Evolutionary conservation across 2,329 filamentous ascomycete species (phyloP).

Genomic region (Epichloe gansuensis): DNA sequence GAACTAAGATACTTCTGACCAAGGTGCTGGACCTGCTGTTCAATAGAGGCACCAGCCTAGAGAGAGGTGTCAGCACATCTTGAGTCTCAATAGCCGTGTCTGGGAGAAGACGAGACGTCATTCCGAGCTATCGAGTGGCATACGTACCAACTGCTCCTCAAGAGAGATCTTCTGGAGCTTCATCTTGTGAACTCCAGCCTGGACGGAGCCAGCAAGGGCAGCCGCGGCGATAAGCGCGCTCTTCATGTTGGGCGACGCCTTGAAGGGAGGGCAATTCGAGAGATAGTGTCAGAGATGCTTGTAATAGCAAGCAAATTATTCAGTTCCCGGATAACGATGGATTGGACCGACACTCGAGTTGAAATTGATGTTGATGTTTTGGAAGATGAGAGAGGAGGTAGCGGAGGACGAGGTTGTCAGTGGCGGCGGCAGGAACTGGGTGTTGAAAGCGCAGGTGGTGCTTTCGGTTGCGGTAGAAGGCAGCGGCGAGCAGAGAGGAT

Average conservation of each 20-base stretch:
- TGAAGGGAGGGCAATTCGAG: background rate
- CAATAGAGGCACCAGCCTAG: constrained; percentile 65
- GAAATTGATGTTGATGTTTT: background rate
- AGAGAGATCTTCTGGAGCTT: constrained; percentile 95
- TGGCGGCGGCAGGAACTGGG: background rate
- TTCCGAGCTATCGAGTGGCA: background rate
- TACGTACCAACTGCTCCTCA: constrained; percentile 76
- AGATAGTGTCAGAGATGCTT: background rate
- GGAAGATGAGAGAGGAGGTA: background rate
- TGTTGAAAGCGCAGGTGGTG: too few species aligned
- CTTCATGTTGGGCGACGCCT: constrained; percentile 58
- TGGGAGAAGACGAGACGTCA: background rate
- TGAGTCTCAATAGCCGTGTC: background rate
- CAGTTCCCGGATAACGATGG: background rate
- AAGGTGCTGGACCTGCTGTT: constrained; percentile 67
- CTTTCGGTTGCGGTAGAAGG: too few species aligned
- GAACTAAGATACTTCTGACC: constrained; percentile 91
- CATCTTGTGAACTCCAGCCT: constrained; percentile 86
- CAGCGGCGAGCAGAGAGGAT: background rate
- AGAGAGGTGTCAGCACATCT: constrained; percentile 3
- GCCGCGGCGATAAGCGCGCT: constrained; percentile 65
- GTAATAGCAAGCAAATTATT: background rate
- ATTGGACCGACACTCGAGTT: background rate
- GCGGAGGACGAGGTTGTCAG: background rate
- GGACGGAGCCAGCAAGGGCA: constrained; percentile 68